Conservation (phyloP, 2,329 filamentous ascomycete genomes). For the Alternaria infectoria region DNA sequence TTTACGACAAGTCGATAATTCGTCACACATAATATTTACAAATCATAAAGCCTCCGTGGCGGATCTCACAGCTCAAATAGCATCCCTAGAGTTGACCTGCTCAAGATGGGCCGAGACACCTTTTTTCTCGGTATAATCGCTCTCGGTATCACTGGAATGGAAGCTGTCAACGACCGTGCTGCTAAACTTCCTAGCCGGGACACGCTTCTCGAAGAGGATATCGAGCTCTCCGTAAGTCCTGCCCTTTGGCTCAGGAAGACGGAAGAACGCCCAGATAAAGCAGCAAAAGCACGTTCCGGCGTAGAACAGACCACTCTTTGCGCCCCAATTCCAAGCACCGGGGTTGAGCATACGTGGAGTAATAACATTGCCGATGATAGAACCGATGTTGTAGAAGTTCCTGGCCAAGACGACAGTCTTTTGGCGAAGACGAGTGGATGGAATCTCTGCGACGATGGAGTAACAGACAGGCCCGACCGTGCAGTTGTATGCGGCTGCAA, state of each 20-base stretch:
- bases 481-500: slow-evolving; percentile 77
- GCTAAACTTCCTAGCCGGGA: slow-evolving; percentile 41
- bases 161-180: slow-evolving; percentile 35
- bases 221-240: slow-evolving; percentile 87
- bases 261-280: slow-evolving; percentile 79
- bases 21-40: slow-evolving; percentile 5
- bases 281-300: slow-evolving; percentile 78
- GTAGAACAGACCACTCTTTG: slow-evolving; percentile 88
- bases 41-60: neutral
- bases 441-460: slow-evolving; percentile 83
- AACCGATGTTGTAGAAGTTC: slow-evolving; percentile 76
- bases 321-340: slow-evolving; percentile 66
- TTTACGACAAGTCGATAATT: neutral
- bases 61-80: neutral
- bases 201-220: slow-evolving; percentile 71
- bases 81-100: slow-evolving; percentile 26
- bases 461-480: slow-evolving; percentile 90
- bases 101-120: slow-evolving; percentile 33
- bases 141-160: slow-evolving; percentile 22
- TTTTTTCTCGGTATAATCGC: slow-evolving; percentile 34
- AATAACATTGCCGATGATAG: slow-evolving; percentile 70
- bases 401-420: slow-evolving; percentile 89
- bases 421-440: slow-evolving; percentile 81
- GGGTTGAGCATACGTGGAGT: slow-evolving; percentile 47
- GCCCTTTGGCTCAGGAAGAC: slow-evolving; percentile 78